Evolutionary conservation across 768 basidiomycete genomes (phyloP).

Genomic region (Phlegmacium glaucopus): DNA sequence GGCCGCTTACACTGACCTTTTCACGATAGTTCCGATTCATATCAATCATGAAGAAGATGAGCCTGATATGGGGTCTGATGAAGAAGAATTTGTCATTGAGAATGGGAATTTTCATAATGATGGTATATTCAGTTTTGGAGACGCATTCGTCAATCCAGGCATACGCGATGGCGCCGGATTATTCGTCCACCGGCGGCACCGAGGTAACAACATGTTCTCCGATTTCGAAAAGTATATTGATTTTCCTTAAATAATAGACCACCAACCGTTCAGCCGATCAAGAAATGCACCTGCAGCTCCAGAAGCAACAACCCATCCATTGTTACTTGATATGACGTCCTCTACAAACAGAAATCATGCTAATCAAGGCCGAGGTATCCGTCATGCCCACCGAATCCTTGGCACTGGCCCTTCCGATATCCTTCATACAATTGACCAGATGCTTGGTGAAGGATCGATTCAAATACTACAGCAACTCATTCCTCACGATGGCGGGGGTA

Average conservation of each 20-base stretch:
- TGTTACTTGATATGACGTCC: slow-evolving; percentile 65
- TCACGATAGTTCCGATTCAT: slow-evolving; percentile 40
- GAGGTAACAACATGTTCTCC: slow-evolving; percentile 36
- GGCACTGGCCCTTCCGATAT: slow-evolving; percentile 53
- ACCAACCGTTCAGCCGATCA: slow-evolving; percentile 63
- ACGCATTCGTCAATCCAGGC: slow-evolving; percentile 46
- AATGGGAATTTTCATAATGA: slow-evolving; percentile 37
- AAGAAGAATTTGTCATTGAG: slow-evolving; percentile 53
- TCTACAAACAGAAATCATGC: slow-evolving; percentile 40
- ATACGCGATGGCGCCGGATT: slow-evolving; percentile 43
- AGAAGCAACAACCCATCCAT: slow-evolving; percentile 77
- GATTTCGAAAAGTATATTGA: neutral
- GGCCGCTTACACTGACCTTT: neutral
- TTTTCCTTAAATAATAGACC: slow-evolving; percentile 33
- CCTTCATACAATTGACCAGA: slow-evolving; percentile 74
- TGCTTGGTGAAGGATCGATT: slow-evolving; percentile 77
- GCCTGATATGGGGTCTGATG: slow-evolving; percentile 61
- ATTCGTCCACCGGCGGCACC: slow-evolving; percentile 54
- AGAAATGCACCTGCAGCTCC: slow-evolving; percentile 49
- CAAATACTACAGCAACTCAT: slow-evolving; percentile 86
- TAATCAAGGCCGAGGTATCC: slow-evolving; percentile 44
- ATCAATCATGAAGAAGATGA: slow-evolving; percentile 63
- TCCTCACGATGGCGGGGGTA: slow-evolving; percentile 48
- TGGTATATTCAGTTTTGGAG: slow-evolving; percentile 53
- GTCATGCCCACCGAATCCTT: slow-evolving; percentile 56